Evolutionary conservation across 495 filamentous ascomycete genomes (phyloP), one percentile per base, ranked within the genome.

Genomic region (Sphaerosporella brunnea): DNA sequence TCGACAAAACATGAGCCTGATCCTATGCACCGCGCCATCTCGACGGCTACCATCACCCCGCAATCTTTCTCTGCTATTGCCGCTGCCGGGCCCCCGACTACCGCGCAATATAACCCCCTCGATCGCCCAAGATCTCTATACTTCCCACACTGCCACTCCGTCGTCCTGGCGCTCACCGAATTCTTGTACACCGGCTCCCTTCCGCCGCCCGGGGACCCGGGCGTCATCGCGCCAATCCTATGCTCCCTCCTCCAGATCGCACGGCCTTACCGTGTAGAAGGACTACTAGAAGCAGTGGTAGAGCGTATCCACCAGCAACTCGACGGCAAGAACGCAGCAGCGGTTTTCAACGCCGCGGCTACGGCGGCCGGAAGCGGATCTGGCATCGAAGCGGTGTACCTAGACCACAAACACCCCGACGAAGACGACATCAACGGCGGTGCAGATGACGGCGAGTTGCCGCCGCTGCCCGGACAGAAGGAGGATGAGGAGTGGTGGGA

Each of bases 291-390:
- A 64, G 84, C 84, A 1, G 79, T 82, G 4, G 83, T 96, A 10
- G 84, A 93, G 61, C 79, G 88, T 16, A 75, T 97, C 4, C 90
- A 97, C 59, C 75, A 82, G 46, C 74, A 88, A 5, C 77, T 97
- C 2, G 92, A 97, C 55, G 84, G 79, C 10, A 73, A 86, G 40
- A 97, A 96, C 58, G 87, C 90, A 0, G 92, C 90, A 0, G 90
- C 92, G 13, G 84, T 96, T 11, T 97, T 96, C 72, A 97, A 97
- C 53, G 90, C 92, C 0, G 86, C 88, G 0, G 90, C 90, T 39
- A 96, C 96, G 90, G 92, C 88, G 2, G 92, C 92, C 5, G 90
- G 92, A 0, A 85, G 88, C 21, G 90, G 92, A 35, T 42, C 51
- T 5, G 54, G 55, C 2, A 43, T 43, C 24, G 40, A 43, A 23